Base-by-base conservation (phyloP, 805 yeast species). In the Komagataella populi region DNA sequence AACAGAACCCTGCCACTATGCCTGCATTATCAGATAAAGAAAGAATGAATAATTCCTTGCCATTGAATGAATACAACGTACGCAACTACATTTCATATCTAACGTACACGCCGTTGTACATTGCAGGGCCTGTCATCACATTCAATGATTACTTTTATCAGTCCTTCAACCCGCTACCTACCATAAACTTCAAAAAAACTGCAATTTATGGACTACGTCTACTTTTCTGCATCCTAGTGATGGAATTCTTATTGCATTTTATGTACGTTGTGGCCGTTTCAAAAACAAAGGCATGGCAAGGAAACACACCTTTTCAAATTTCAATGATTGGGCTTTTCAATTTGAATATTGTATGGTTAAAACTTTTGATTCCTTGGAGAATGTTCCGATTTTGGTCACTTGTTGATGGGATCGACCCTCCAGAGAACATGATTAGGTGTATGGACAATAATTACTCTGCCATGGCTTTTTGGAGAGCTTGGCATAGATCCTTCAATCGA, bases 371-470 rank as follows among this genome's bases (percentile, higher is more conserved):
- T 50, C 99, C 99, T 5, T 93, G 99, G 99, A 75, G 99, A 62
- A 69, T 91, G 49, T 93, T 93, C 69, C 72, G 99, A 55, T 72
- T 91, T 57, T 93, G 99, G 99, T 77, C 93, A 6, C 68, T 93
- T 52, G 57, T 87, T n/a, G 99, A 93, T 65, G 87, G 86, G 0
- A 87, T 91, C 50, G 98, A 93, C 61, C 87, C 98, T 0, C 98
- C 99, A 2, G 99, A 93, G 63, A 93, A 93, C 61, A 93, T 93
- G 98, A 81, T 93, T 52, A 73, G 99, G 53, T 90, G 98, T 63
- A 87, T 93, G 80, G 86, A 88, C 63, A 88, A 93, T 66, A 93
- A 93, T 67, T 93, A 83, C 65, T 84, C 95, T 39, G 93, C 96
- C 0, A 66, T 87, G 55, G 88, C 93, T n/a, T 93, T 93, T 64